phyloP scores from a whole-genome alignment of 345 rosid genomes.

The Syzygium aqueum region DNA sequence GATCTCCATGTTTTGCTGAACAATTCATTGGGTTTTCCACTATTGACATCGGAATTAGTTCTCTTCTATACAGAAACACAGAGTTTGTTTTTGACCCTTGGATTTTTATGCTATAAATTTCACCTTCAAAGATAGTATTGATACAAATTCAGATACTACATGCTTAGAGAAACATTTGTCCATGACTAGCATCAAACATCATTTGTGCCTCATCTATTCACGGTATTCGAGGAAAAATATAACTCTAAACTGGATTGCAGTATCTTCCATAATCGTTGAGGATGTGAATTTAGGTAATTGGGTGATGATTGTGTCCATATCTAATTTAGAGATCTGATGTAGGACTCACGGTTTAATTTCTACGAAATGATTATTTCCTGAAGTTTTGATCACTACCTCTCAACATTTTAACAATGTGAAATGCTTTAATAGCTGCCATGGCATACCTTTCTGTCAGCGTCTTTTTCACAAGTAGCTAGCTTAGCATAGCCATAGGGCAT shows the following conservation, averaged over 20 bases:
- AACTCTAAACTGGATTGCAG: background rate
- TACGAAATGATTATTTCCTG: background rate
- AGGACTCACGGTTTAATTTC: background rate
- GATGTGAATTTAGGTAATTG: background rate
- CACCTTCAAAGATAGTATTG: background rate
- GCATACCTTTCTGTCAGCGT: background rate
- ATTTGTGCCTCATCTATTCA: background rate
- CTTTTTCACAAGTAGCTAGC: background rate
- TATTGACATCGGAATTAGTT: background rate
- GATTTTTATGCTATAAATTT: background rate
- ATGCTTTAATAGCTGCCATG: background rate
- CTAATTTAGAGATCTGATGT: background rate
- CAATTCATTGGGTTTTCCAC: background rate
- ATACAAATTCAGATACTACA: background rate
- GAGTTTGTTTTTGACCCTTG: background rate
- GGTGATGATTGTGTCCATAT: background rate
- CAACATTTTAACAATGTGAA: background rate
- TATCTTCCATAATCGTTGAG: background rate
- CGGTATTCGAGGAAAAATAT: background rate
- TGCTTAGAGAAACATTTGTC: background rate
- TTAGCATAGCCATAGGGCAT: background rate
- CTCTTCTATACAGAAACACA: background rate
- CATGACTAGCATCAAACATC: background rate
- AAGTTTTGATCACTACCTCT: background rate
- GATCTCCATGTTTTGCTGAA: background rate